A percentile compares a stretch with the other conserved stretches of the same genome.
Evolutionary conservation across 1,139 yeast species (phyloP).

Genomic region (Debaryomycetaceae sp.): DNA sequence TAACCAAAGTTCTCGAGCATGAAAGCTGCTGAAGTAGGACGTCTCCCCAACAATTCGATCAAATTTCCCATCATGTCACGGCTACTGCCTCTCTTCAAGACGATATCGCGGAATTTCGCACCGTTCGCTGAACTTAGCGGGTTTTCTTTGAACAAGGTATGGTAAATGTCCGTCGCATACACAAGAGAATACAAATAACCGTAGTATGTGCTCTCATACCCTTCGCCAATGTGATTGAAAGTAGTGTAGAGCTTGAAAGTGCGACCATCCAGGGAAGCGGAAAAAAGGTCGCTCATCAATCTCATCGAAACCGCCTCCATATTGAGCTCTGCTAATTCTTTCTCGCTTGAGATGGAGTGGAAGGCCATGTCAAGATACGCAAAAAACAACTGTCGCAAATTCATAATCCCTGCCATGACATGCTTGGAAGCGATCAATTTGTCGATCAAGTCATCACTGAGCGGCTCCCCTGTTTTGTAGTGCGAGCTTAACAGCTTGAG

Average conservation of each 20-base stretch:
- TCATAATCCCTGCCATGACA: slow-evolving; percentile 62
- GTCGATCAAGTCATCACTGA: slow-evolving; percentile 48
- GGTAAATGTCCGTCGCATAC: slow-evolving; percentile 75
- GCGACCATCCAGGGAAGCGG: slow-evolving; percentile 44
- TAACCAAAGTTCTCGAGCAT: slow-evolving; percentile 32
- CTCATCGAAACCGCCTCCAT: slow-evolving; percentile 52
- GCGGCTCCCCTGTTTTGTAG: slow-evolving; percentile 48
- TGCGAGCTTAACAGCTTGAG: slow-evolving; percentile 53
- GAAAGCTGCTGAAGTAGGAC: slow-evolving; percentile 64
- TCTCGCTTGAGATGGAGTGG: slow-evolving; percentile 41
- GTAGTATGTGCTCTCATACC: slow-evolving; percentile 79
- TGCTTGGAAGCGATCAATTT: slow-evolving; percentile 58
- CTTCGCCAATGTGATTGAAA: slow-evolving; percentile 77
- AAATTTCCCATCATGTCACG: slow-evolving; percentile 57
- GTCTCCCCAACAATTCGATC: slow-evolving; percentile 60
- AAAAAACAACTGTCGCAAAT: slow-evolving; percentile 67
- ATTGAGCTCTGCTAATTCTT: slow-evolving; percentile 31
- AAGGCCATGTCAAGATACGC: slow-evolving; percentile 67
- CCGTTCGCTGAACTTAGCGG: slow-evolving; percentile 61
- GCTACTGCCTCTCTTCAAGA: slow-evolving; percentile 65
- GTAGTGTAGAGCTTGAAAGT: slow-evolving; percentile 60
- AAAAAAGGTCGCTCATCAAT: slow-evolving; percentile 45
- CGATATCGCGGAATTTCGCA: slow-evolving; percentile 54
- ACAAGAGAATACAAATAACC: slow-evolving; percentile 83
- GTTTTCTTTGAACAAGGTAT: slow-evolving; percentile 54